These are phyloP conservation scores for Gaultheria prostrata DNA, from an alignment of 148 eudicot genomes.

Conservation along the genomic window DNA sequence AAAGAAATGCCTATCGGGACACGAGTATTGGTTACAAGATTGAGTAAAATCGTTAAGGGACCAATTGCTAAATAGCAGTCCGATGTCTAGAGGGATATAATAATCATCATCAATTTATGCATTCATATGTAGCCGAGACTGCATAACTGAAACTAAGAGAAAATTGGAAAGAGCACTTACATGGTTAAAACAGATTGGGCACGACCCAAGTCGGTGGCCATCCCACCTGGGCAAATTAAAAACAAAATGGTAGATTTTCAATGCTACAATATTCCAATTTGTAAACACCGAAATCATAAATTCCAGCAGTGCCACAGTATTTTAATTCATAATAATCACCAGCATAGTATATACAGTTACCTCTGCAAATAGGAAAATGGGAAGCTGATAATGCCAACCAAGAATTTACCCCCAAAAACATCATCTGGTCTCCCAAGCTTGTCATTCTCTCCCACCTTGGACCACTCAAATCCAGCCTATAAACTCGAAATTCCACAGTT, in stretches of 20 bases:
- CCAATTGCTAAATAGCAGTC: neutral
- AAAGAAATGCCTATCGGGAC: neutral
- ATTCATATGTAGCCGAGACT: neutral
- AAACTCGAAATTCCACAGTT: constrained; percentile 55
- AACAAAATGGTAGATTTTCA: constrained; percentile 52
- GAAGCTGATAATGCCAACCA: constrained; percentile 50
- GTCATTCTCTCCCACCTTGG: constrained; percentile 50
- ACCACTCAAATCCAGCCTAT: constrained; percentile 30
- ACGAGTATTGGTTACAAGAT: neutral
- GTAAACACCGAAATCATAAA: constrained; percentile 64
- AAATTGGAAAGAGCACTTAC: constrained; percentile 21
- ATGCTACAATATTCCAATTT: constrained; percentile 43
- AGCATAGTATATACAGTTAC: constrained; percentile 58
- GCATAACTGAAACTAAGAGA: neutral
- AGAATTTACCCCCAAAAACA: constrained; percentile 64
- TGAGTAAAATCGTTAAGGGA: neutral
- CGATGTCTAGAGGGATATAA: too few species aligned
- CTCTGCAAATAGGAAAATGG: constrained; percentile 52
- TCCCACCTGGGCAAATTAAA: constrained; percentile 25
- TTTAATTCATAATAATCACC: constrained; percentile 60
- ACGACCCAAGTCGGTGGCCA: constrained; percentile 70
- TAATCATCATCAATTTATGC: too few species aligned
- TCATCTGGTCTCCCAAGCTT: constrained; percentile 39
- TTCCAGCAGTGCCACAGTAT: constrained; percentile 31
- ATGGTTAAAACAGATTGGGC: constrained; percentile 50